Conservation (phyloP, 805 yeast genomes). For the Spathaspora sp. region DNA sequence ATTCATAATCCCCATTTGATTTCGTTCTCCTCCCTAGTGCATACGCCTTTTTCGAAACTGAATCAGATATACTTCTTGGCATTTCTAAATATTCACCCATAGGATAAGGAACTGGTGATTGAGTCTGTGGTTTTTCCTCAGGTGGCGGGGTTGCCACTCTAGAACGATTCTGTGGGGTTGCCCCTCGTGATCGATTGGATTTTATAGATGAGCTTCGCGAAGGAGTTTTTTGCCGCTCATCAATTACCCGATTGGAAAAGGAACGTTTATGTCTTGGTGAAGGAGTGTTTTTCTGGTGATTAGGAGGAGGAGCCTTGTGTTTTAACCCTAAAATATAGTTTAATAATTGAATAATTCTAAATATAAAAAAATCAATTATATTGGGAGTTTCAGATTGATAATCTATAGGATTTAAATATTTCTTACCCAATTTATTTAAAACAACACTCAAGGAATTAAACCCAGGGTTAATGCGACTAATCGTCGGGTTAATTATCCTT, state of each 20-base stretch:
- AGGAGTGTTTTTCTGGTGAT: not conserved
- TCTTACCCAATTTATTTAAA: constrained; percentile 3
- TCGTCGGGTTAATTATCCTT: not conserved
- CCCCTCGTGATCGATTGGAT: not conserved
- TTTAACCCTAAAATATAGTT: not conserved
- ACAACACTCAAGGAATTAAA: not conserved
- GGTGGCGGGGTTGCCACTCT: not conserved
- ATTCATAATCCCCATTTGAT: constrained; percentile 6
- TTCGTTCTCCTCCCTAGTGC: not conserved
- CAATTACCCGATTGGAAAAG: not conserved
- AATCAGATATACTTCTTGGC: constrained; percentile 1
- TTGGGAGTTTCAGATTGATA: not conserved
- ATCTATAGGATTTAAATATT: constrained; percentile 1
- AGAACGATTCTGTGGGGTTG: not conserved
- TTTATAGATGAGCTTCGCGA: not conserved
- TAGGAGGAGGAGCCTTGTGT: too few species aligned
- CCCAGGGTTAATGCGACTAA: not conserved
- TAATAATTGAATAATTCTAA: not conserved
- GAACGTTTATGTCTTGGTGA: not conserved
- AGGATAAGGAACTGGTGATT: not conserved
- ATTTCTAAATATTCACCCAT: not conserved
- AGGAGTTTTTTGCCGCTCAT: not conserved
- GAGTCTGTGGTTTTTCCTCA: not conserved
- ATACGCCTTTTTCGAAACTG: not conserved
- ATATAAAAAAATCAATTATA: not conserved